These are phyloP conservation scores for Melanopsichium pennsylvanicum DNA, from an alignment of 1,284 basidiomycete species.

Conservation along the genomic window DNA sequence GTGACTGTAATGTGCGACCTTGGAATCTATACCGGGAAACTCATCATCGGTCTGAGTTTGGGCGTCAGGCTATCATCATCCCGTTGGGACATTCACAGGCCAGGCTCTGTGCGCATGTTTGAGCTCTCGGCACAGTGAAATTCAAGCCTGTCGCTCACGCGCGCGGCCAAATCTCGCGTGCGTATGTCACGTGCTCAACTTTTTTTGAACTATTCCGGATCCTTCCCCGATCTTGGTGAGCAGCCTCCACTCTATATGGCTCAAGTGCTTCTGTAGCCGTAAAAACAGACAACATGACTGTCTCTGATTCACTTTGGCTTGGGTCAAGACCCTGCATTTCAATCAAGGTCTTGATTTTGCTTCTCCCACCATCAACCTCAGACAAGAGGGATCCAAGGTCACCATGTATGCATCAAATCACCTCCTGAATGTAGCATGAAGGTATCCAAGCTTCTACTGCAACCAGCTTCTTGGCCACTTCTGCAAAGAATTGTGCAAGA, in stretches of 20 bases:
- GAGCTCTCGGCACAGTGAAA: too few relatives aligned
- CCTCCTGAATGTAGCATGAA: slow-evolving; percentile 17
- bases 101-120: too few relatives aligned
- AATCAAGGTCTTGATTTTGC: too few relatives aligned
- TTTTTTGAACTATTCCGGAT: not conserved
- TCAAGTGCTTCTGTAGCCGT: too few relatives aligned
- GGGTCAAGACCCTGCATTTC: not conserved
- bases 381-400: not conserved
- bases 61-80: too few relatives aligned
- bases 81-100: too few relatives aligned
- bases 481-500: not conserved
- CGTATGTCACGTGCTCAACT: slow-evolving; percentile 12
- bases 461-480: slow-evolving; percentile 3
- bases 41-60: too few relatives aligned
- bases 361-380: not conserved
- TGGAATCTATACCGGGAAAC: not conserved
- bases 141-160: slow-evolving; percentile 8
- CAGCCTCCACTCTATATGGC: slow-evolving; percentile 14
- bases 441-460: slow-evolving; percentile 8
- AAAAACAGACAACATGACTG: not conserved
- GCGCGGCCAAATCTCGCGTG: slow-evolving; percentile 15
- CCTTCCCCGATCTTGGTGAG: not conserved
- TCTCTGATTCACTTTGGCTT: not conserved
- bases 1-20: not conserved
- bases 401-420: slow-evolving; percentile 6